phyloP scores from a whole-genome alignment of 306 rosid genomes.

The Pyrus bretschneideri region DNA sequence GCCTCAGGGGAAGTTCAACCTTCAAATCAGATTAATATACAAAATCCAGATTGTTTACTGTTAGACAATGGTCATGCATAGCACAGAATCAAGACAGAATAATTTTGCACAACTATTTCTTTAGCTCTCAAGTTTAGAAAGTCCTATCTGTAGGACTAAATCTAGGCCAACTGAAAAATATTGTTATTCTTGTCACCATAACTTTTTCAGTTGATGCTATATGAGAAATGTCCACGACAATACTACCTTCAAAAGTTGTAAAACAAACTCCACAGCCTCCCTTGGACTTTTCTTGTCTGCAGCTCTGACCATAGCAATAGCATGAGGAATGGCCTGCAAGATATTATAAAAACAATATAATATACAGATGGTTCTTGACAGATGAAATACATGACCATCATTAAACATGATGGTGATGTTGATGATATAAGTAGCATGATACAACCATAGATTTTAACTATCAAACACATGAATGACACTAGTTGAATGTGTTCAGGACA shows the following conservation, averaged over 20 bases:
- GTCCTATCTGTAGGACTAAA: neutral
- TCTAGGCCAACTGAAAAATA: neutral
- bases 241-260: conserved; percentile 82
- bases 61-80: neutral
- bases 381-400: neutral
- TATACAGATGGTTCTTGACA: neutral
- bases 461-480: neutral
- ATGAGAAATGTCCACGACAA: neutral
- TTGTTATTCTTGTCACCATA: neutral
- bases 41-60: neutral
- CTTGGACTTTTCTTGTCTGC: conserved; percentile 92
- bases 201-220: neutral
- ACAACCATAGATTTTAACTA: neutral
- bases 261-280: conserved; percentile 91
- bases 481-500: neutral
- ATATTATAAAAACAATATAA: neutral
- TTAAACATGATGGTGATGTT: neutral
- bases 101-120: neutral
- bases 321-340: conserved; percentile 91
- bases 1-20: neutral
- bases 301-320: conserved; percentile 78
- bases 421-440: neutral
- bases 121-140: neutral
- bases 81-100: conserved; percentile 1
- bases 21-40: neutral